Base-by-base conservation (phyloP, 768 basidiomycete species). In the Hydnum rufescens region DNA sequence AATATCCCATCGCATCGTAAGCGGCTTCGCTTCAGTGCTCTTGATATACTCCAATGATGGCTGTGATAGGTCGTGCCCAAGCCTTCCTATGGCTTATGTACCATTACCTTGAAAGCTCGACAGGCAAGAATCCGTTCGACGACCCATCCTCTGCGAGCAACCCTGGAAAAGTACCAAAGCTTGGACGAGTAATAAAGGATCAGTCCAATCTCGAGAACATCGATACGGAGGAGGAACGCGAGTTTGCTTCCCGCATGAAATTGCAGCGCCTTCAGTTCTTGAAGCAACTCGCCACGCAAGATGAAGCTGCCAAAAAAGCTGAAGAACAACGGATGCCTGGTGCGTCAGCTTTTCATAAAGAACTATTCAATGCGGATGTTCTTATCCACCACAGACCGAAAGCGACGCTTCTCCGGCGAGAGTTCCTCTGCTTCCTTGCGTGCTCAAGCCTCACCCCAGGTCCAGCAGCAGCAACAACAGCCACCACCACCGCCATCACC, bases 31-130 rank as follows among this genome's bases (percentile, higher is more conserved):
- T n/a, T n/a, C n/a, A n/a, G n/a, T n/a, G n/a, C n/a, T n/a, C n/a
- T n/a, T n/a, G n/a, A n/a, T n/a, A n/a, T n/a, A n/a, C n/a, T n/a
- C n/a, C n/a, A n/a, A n/a, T n/a, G n/a, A n/a, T n/a, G n/a, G n/a
- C n/a, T n/a, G n/a, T n/a, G n/a, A n/a, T n/a, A n/a, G n/a, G n/a
- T 56, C 80, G 89, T 29, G 85, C 82, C 3, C 69, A 68, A 53
- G 82, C 77, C 2, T 86, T 93, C 63, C 71, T 93, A 28, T 88
- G 84, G 82, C 71, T 88, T 53, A 66, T 87, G 48, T 88, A 76
- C 64, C 72, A 84, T 61, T 88, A 90, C 63, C 69, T 90, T 57
- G 85, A 89, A 64, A 71, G 70, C 31, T 70, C 74, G 1, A 68
- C 71, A 32, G 13, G 61, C 65, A 5, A 58, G 63, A 89, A 87